Conservation (phyloP, 202 grass and related monocot genomes). For the Eragrostis tef region DNA sequence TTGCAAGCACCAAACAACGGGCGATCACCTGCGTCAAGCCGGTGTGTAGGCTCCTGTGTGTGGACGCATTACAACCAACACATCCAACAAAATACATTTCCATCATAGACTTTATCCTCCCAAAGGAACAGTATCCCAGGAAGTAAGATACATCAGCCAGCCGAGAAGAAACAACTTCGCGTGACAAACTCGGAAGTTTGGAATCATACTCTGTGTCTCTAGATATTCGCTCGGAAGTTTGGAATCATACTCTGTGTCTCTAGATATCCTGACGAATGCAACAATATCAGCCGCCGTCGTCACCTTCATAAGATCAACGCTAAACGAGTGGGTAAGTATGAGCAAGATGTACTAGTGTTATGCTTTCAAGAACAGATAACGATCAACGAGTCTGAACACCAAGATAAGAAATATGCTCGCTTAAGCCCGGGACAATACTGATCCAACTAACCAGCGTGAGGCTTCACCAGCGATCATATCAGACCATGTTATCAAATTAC, state of each 20-base stretch:
- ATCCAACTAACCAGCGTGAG: not conserved
- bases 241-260: no score
- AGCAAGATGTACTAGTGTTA: not conserved
- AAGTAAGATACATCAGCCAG: not conserved
- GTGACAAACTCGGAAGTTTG: not conserved
- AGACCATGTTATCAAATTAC: slow-evolving; percentile 18
- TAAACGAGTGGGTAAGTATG: not conserved
- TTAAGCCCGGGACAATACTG: not conserved
- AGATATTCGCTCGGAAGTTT: no score
- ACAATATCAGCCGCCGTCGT: not conserved
- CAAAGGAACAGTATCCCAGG: not conserved
- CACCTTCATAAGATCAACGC: not conserved
- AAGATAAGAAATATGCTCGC: not conserved
- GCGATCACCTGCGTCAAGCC: not conserved
- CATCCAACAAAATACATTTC: not conserved
- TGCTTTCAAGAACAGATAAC: slow-evolving; percentile 16
- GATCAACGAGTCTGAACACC: not conserved
- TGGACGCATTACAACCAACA: not conserved
- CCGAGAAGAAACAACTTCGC: no score
- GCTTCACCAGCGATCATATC: no score
- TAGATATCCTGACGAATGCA: not conserved
- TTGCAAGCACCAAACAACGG: not conserved
- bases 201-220: no score
- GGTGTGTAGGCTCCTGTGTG: not conserved
- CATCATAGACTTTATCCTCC: not conserved